Percentiles rank a stretch among this genome's conserved stretches.
These are phyloP conservation scores for Nematodospora valgi DNA, from an alignment of 805 yeast genomes.

Conservation along the genomic window DNA sequence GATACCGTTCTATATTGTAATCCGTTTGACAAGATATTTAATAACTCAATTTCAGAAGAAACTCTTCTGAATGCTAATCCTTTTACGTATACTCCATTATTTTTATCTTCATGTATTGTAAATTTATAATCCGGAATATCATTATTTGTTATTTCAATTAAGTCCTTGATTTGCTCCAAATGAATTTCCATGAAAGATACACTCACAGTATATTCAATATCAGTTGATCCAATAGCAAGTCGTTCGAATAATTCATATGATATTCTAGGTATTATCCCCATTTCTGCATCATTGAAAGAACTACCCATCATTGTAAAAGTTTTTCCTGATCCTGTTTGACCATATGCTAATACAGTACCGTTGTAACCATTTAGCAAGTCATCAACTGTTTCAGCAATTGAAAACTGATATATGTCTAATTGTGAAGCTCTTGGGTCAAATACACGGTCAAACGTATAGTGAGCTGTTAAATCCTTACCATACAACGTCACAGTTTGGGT, in stretches of 20 bases:
- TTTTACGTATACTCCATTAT: constrained; percentile 64
- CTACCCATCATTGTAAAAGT: constrained; percentile 73
- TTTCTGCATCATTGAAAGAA: constrained; percentile 24
- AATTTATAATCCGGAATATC: constrained; percentile 25
- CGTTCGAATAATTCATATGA: constrained; percentile 65
- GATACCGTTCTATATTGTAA: constrained; percentile 52
- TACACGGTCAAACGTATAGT: constrained; percentile 63
- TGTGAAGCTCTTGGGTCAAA: constrained; percentile 54
- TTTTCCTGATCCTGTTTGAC: constrained; percentile 78
- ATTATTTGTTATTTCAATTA: constrained; percentile 39
- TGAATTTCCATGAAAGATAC: constrained; percentile 80
- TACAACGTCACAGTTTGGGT: constrained; percentile 24
- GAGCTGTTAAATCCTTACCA: constrained; percentile 22
- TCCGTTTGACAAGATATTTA: constrained; percentile 57
- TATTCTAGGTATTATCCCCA: constrained; percentile 73
- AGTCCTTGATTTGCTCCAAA: constrained; percentile 71
- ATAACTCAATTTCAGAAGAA: constrained; percentile 54
- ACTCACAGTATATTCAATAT: constrained; percentile 59
- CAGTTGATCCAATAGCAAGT: constrained; percentile 42
- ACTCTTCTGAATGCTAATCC: constrained; percentile 66
- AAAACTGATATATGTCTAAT: constrained; percentile 53
- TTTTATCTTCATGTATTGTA: constrained; percentile 60
- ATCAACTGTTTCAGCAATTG: constrained; percentile 60
- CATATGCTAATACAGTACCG: constrained; percentile 75
- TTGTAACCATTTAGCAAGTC: constrained; percentile 74